These are phyloP conservation scores for Clarireedia sp. DNA, from an alignment of 2,329 filamentous ascomycete genomes.

Conservation along the genomic window DNA sequence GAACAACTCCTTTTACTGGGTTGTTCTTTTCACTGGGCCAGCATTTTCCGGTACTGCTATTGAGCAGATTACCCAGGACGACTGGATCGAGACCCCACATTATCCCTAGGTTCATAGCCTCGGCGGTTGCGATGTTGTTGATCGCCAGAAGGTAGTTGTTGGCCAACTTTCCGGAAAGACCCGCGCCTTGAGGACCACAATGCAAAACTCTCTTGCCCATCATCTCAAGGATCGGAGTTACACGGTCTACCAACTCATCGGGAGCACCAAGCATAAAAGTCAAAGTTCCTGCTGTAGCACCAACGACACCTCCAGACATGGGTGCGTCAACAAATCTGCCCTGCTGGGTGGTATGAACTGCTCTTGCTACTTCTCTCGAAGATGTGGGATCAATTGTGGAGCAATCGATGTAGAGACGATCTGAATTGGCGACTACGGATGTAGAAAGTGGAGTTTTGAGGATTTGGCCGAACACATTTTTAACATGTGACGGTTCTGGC, in stretches of 20 bases:
- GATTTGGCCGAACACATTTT: slow-evolving; percentile 71
- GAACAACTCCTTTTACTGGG: slow-evolving; percentile 77
- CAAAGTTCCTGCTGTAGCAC: slow-evolving; percentile 75
- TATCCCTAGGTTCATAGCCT: slow-evolving; percentile 52
- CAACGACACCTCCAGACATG: slow-evolving; percentile 94
- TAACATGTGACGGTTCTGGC: slow-evolving; percentile 82
- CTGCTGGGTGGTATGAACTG: slow-evolving; percentile 56
- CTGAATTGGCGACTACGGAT: slow-evolving; percentile 39
- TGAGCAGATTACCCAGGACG: slow-evolving; percentile 77
- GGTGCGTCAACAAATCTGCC: slow-evolving; percentile 87
- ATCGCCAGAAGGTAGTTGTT: slow-evolving; percentile 96
- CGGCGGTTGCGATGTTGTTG: slow-evolving; percentile 65
- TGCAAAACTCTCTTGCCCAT: slow-evolving; percentile 88
- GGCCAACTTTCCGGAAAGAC: slow-evolving; percentile 84
- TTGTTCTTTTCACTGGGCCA: slow-evolving; percentile 98
- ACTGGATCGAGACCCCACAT: slow-evolving; percentile 46
- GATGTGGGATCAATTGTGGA: slow-evolving; percentile 92
- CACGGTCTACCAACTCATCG: slow-evolving; percentile 49
- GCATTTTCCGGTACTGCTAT: slow-evolving; percentile 86
- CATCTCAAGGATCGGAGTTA: slow-evolving; percentile 61
- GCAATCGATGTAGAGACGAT: slow-evolving; percentile 85
- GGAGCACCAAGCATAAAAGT: slow-evolving; percentile 91
- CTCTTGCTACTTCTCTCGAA: slow-evolving; percentile 67
- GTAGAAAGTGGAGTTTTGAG: slow-evolving; percentile 50
- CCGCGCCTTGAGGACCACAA: slow-evolving; percentile 75